Evolutionary conservation across 495 filamentous ascomycete genomes (phyloP), one percentile per base, ranked within the genome.

Genomic region (Penicillium soppii): DNA sequence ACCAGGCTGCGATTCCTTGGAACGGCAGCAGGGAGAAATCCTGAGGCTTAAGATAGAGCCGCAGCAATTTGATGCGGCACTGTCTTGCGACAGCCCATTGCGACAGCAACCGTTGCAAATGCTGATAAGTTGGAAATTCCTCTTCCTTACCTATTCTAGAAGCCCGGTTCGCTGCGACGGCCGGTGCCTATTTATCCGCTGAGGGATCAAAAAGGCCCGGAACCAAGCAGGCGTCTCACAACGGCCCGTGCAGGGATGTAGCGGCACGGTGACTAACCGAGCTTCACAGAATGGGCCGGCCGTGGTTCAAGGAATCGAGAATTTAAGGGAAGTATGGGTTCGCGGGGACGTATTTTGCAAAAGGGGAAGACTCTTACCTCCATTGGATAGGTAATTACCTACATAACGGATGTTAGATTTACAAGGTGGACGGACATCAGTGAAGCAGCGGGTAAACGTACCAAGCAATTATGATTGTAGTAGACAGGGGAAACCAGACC

Each of bases 221-320:
- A 44, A 56, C 47, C 43, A 50, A 54, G 56, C 46, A 43, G 52
- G 40, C 53, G 58, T 62, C 55, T 65, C 53, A 65, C 61, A 56
- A 45, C 36, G 41, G 53, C 48, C 46, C 32, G 51, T 55, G 47
- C 48, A 42, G 32, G n/a, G 37, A 39, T 41, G 47, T 26, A 41
- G 47, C 47, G 32, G 51, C 16, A 47, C 43, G 44, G 47, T 40
- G 35, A 38, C 36, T 30, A 49, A 25, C 35, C 47, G 36, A 29
- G 25, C 37, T 49, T 41, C 37, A 12, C 47, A 29, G 13, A 29
- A 49, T 33, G 27, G 15, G 12, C 22, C 20, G 17, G 27, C 25
- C 35, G 25, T 25, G 16, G 16, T 16, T 41, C 27, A n/a, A 30
- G 13, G 25, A 3, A 40, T 22, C 30, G 27, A n/a, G n/a, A n/a